phyloP scores from a whole-genome alignment of 2,329 filamentous ascomycete genomes.

The Rhinocladiella similis region DNA sequence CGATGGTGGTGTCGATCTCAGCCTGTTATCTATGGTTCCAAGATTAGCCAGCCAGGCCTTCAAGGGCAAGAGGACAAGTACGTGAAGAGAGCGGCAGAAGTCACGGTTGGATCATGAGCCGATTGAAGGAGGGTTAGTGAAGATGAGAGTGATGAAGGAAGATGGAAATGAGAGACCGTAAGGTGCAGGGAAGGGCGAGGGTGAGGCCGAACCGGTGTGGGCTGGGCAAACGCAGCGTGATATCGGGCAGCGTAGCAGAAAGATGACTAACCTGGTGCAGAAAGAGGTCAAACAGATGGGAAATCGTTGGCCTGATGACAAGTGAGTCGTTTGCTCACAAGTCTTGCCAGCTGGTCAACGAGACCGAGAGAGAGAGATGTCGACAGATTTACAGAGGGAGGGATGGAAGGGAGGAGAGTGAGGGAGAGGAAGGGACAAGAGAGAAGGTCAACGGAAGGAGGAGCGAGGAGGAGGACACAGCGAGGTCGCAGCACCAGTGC shows the following conservation, averaged over 20 bases:
- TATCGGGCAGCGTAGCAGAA: constrained; percentile 8
- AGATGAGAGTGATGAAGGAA: neutral
- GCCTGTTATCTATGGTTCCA: constrained; percentile 18
- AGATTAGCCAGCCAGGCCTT: constrained; percentile 17
- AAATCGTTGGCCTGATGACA: constrained; percentile 13
- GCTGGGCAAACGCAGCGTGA: constrained; percentile 2
- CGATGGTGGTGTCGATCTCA: constrained; percentile 18
- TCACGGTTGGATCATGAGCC: neutral
- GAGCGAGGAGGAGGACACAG: neutral
- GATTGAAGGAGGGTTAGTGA: neutral
- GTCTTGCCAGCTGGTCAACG: constrained; percentile 17
- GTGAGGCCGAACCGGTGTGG: constrained; percentile 14
- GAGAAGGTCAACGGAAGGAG: neutral
- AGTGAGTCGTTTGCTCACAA: constrained; percentile 26
- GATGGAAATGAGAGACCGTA: neutral
- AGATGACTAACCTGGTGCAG: constrained; percentile 20
- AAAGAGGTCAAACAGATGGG: constrained; percentile 1
- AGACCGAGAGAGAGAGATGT: neutral
- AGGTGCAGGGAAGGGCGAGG: constrained; percentile 1
- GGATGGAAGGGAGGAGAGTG: constrained; percentile 9
- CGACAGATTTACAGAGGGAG: neutral
- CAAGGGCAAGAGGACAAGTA: neutral
- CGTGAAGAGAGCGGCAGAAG: neutral
- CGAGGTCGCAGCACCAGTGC: neutral
- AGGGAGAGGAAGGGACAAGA: constrained; percentile 7